These are phyloP conservation scores for Cadophora gregata DNA, from an alignment of 2,329 filamentous ascomycete genomes.

Conservation along the genomic window DNA sequence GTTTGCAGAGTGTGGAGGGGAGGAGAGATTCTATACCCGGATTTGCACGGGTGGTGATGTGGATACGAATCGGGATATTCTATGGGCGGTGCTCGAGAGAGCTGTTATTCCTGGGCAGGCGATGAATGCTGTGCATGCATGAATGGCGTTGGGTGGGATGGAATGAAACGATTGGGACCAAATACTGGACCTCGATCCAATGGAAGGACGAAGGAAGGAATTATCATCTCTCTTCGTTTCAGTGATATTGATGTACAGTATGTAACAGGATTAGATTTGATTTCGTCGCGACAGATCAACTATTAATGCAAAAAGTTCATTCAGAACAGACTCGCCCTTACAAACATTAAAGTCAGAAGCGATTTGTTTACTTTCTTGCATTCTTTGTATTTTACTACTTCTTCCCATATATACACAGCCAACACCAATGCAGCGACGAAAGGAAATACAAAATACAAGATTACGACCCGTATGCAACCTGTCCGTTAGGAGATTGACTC, in stretches of 20 bases:
- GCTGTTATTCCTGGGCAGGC: slow-evolving; percentile 15
- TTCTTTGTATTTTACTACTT: slow-evolving; percentile 40
- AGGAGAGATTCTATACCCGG: not conserved
- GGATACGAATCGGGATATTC: not conserved
- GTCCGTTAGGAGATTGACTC: slow-evolving; percentile 40
- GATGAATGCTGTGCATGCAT: slow-evolving; percentile 32
- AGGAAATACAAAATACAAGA: slow-evolving; percentile 40
- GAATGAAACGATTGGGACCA: not conserved
- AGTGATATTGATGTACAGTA: slow-evolving; percentile 34
- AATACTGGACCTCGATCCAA: slow-evolving; percentile 35
- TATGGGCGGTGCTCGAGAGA: slow-evolving; percentile 15
- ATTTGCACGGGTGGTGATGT: not conserved
- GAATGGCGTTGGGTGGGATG: slow-evolving; percentile 40
- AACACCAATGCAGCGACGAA: slow-evolving; percentile 39
- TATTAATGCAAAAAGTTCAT: slow-evolving; percentile 8
- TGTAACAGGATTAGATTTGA: slow-evolving; percentile 26
- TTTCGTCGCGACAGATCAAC: slow-evolving; percentile 12
- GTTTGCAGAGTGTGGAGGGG: not conserved
- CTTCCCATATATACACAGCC: slow-evolving; percentile 47
- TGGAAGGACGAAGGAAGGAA: not conserved
- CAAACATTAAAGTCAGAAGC: not conserved
- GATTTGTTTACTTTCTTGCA: slow-evolving; percentile 24
- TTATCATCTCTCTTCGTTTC: slow-evolving; percentile 18
- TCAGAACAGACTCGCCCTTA: not conserved
- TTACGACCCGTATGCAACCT: slow-evolving; percentile 43